Conservation (phyloP, 2,329 filamentous ascomycete genomes). For the Thielaviopsis punctulata region DNA sequence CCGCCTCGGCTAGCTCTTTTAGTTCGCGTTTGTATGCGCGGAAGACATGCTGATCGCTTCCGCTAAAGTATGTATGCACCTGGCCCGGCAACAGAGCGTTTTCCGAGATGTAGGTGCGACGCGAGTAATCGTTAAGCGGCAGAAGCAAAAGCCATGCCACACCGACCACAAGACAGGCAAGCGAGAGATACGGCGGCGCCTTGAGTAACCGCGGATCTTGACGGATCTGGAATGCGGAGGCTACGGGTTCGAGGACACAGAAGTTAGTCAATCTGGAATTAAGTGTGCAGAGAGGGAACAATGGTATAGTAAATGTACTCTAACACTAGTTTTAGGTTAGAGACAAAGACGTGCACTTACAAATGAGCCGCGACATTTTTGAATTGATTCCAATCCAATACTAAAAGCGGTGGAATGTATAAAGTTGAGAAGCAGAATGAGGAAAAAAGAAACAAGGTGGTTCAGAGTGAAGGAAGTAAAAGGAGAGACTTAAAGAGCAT, state of each 20-base stretch:
- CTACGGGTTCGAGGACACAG: constrained; percentile 19
- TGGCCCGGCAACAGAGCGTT: constrained; percentile 91
- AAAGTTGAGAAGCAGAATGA: not conserved
- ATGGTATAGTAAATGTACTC: too few relatives aligned
- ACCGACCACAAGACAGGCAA: constrained; percentile 69
- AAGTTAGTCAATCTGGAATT: not conserved
- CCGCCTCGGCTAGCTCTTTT: constrained; percentile 37
- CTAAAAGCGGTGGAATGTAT: not conserved
- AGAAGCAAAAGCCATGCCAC: constrained; percentile 80
- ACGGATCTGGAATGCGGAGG: constrained; percentile 51
- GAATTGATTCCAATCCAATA: constrained; percentile 12
- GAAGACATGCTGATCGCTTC: constrained; percentile 90
- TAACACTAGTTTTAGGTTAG: not conserved
- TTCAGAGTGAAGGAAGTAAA: not conserved
- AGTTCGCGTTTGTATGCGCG: constrained; percentile 79
- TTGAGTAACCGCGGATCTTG: constrained; percentile 68
- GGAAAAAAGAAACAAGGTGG: not conserved
- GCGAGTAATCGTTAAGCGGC: constrained; percentile 78
- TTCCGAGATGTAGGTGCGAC: constrained; percentile 89
- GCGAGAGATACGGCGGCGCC: constrained; percentile 73
- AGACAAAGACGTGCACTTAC: not conserved
- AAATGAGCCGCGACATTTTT: constrained; percentile 11
- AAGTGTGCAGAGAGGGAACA: too few relatives aligned
- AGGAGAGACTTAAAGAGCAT: not conserved
- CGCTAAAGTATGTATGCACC: constrained; percentile 93